Evolutionary conservation across 169 alveolate genomes (phyloP).

Genomic region (Cyclospora cayetanensis): DNA sequence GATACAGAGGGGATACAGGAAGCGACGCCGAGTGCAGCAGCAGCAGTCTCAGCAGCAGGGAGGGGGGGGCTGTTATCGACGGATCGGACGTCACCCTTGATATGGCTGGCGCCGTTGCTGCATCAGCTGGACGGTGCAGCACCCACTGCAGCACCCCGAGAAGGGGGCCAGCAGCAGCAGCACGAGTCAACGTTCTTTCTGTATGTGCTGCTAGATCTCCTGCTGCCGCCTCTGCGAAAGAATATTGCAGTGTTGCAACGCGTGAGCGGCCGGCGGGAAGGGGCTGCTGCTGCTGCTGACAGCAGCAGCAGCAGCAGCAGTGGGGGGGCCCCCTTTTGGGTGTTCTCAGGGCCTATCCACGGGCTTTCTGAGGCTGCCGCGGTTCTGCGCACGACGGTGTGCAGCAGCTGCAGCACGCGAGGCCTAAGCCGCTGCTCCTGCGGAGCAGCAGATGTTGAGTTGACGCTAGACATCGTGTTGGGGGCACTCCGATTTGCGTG

Average conservation of each 20-base stretch:
- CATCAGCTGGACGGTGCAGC: not conserved
- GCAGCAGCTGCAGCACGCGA: conserved; percentile 38
- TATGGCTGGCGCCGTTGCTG: not conserved
- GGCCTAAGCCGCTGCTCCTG: conserved; percentile 46
- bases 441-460: conserved; percentile 25
- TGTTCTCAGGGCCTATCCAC: conserved; percentile 35
- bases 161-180: not conserved
- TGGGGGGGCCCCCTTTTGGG: conserved; percentile 28
- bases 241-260: conserved; percentile 26
- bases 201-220: conserved; percentile 31
- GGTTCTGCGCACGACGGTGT: not conserved
- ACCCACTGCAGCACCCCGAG: not conserved
- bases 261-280: not conserved
- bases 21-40: not conserved
- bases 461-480: not conserved
- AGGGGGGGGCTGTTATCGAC: not conserved
- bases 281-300: not conserved
- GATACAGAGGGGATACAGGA: not conserved
- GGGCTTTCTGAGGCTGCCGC: conserved; percentile 35
- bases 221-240: not conserved
- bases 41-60: not conserved
- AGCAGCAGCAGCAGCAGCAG: conserved; percentile 55
- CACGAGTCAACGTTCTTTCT: not conserved
- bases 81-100: not conserved
- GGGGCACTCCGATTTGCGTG: conserved; percentile 6